A percentile compares a stretch with the other conserved stretches of the same genome.
phyloP scores from a whole-genome alignment of 2,329 filamentous ascomycete species.

The Fusarium protoensiforme region DNA sequence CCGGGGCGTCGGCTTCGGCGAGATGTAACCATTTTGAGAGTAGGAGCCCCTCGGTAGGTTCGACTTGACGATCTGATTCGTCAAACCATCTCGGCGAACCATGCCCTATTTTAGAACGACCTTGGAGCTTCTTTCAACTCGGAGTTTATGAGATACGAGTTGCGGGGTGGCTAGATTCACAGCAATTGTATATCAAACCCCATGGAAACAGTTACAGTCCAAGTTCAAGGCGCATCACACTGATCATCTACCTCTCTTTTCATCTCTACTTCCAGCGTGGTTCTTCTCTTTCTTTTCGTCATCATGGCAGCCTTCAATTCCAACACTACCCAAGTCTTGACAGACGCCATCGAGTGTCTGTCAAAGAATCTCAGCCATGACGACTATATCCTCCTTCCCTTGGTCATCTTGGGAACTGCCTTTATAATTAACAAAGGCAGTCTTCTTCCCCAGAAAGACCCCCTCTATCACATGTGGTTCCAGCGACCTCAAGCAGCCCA shows the following conservation, averaged over 20 bases:
- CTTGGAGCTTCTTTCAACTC: not conserved
- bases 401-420: not conserved
- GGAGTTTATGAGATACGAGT: not conserved
- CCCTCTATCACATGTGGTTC: not conserved
- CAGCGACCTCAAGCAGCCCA: not conserved
- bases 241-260: not conserved
- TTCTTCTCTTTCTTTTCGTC: not conserved
- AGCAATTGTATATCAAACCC: not conserved
- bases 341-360: conserved; percentile 2
- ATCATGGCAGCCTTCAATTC: conserved; percentile 1
- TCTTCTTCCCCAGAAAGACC: not conserved
- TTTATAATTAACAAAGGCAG: not conserved
- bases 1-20: not conserved
- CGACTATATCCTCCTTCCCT: conserved; percentile 13
- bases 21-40: not conserved
- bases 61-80: not conserved
- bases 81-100: not conserved
- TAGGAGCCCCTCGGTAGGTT: not conserved
- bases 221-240: not conserved
- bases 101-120: not conserved
- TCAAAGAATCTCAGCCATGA: not conserved
- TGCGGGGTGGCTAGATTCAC: not conserved
- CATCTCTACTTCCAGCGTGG: not conserved
- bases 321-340: not conserved
- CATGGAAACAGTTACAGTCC: not conserved